phyloP scores from a whole-genome alignment of 164 flowering plant species.

The Akebia trifoliata region DNA sequence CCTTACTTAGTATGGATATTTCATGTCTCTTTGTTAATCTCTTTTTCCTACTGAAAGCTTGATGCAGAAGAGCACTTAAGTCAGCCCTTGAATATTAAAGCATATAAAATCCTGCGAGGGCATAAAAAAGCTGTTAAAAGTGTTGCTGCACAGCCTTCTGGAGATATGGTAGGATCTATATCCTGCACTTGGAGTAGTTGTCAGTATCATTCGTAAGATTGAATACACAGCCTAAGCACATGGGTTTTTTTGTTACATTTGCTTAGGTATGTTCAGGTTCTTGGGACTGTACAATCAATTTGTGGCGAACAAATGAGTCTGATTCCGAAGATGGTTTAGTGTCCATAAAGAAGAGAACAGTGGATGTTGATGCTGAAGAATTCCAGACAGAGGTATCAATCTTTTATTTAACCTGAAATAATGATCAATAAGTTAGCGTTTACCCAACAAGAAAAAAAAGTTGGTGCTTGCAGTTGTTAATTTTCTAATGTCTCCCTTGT shows the following conservation, averaged over 20 bases:
- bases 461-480: too few species aligned
- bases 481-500: too few species aligned
- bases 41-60: slow-evolving; percentile 32
- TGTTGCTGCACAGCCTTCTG: slow-evolving; percentile 61
- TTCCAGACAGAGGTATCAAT: slow-evolving; percentile 64
- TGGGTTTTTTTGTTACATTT: neutral
- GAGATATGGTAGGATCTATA: slow-evolving; percentile 53
- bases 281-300: slow-evolving; percentile 77
- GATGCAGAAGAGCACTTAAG: slow-evolving; percentile 32
- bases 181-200: neutral
- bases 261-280: slow-evolving; percentile 90
- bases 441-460: neutral
- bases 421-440: neutral
- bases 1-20: neutral
- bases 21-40: neutral
- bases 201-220: neutral
- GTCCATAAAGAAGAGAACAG: slow-evolving; percentile 75
- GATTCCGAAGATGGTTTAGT: slow-evolving; percentile 48
- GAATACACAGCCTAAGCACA: neutral
- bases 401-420: neutral
- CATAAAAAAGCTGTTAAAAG: slow-evolving; percentile 73
- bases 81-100: slow-evolving; percentile 38
- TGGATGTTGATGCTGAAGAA: slow-evolving; percentile 36
- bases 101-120: slow-evolving; percentile 65
- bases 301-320: slow-evolving; percentile 59